These are phyloP conservation scores for Entrophospora sp. DNA, from an alignment of 192 early-diverging fungal species.

Conservation along the genomic window DNA sequence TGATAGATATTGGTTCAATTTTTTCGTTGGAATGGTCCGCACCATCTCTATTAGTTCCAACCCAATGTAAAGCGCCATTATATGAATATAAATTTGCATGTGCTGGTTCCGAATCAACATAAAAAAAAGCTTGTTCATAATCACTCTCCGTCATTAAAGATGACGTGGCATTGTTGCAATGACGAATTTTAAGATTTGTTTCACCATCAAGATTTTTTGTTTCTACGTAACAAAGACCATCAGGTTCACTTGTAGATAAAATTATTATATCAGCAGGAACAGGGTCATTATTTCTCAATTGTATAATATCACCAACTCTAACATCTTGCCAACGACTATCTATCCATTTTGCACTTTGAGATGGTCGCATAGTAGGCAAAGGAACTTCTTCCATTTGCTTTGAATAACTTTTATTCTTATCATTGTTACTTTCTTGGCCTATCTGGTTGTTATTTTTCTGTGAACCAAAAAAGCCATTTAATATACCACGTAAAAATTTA, in stretches of 20 bases:
- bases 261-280: too few relatives aligned
- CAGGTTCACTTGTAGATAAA: too few relatives aligned
- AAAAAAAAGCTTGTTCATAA: slow-evolving; percentile 51
- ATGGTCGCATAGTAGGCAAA: slow-evolving; percentile 59
- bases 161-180: slow-evolving; percentile 53
- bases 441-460: background rate
- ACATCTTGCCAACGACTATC: too few relatives aligned
- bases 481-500: slow-evolving; percentile 3
- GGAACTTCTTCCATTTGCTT: too few relatives aligned
- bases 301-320: too few relatives aligned
- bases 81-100: slow-evolving; percentile 80
- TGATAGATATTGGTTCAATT: too few relatives aligned
- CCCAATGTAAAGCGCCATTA: slow-evolving; percentile 61
- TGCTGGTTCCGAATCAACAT: slow-evolving; percentile 76
- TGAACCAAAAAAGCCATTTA: slow-evolving; percentile 7
- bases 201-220: slow-evolving; percentile 97
- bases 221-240: too few relatives aligned
- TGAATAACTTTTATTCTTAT: too few relatives aligned
- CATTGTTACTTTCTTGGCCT: too few relatives aligned
- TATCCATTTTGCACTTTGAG: slow-evolving; percentile 75
- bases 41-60: background rate
- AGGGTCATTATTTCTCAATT: slow-evolving; percentile 70
- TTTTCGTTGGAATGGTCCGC: slow-evolving; percentile 42
- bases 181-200: slow-evolving; percentile 88
- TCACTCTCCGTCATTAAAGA: slow-evolving; percentile 47